Conservation (phyloP, 805 yeast genomes). For the Lipomyces spencermartinsiae region DNA sequence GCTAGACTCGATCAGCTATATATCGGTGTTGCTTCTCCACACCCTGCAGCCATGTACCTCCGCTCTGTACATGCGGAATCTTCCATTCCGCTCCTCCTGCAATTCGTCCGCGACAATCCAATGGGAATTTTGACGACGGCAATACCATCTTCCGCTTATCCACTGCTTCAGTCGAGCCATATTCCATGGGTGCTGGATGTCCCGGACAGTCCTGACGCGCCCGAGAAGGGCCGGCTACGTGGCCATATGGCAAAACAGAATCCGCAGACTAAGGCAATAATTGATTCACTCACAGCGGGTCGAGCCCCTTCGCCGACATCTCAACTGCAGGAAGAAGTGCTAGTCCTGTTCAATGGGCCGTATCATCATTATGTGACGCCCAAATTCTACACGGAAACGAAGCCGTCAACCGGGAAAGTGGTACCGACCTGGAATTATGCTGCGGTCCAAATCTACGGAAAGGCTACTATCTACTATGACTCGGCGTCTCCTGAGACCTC, state of each 20-base stretch:
- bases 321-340: conserved; percentile 49
- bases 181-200: conserved; percentile 57
- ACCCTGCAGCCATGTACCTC: conserved; percentile 1
- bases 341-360: conserved; percentile 59
- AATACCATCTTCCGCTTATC: conserved; percentile 42
- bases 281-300: conserved; percentile 37
- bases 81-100: conserved; percentile 48
- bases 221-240: conserved; percentile 52
- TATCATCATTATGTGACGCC: conserved; percentile 62
- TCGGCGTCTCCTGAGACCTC: background rate
- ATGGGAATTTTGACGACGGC: conserved; percentile 54
- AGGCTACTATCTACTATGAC: conserved; percentile 53
- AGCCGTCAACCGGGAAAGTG: conserved; percentile 60
- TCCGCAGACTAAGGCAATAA: conserved; percentile 51
- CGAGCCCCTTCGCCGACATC: conserved; percentile 42
- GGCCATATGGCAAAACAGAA: conserved; percentile 64
- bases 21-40: no score
- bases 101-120: conserved; percentile 49
- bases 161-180: conserved; percentile 59
- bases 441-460: conserved; percentile 62
- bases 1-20: no score
- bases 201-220: conserved; percentile 44
- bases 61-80: background rate
- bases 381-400: conserved; percentile 60
- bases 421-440: conserved; percentile 77